Conservation (phyloP, 2,329 filamentous ascomycete species). For the Alternaria longipes region DNA sequence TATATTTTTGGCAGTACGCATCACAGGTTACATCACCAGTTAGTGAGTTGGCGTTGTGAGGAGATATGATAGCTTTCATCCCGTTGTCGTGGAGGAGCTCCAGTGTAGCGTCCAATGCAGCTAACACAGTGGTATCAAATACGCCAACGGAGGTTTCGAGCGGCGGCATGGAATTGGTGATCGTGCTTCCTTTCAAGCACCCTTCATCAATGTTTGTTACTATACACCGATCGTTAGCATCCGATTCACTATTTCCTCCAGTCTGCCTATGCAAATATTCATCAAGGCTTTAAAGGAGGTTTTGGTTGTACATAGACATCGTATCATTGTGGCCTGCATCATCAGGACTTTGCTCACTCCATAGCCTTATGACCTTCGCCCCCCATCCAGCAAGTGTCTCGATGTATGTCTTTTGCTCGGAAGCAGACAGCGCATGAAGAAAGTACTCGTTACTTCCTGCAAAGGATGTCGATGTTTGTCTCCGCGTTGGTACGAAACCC, state of each 20-base stretch:
- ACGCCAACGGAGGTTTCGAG: not conserved
- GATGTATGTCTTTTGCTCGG: not conserved
- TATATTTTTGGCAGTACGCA: not conserved
- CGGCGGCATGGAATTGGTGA: not conserved
- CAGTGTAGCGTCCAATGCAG: not conserved
- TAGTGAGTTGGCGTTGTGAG: not conserved
- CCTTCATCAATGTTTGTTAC: not conserved
- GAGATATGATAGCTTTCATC: constrained; percentile 3
- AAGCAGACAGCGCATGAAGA: not conserved
- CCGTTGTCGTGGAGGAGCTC: not conserved
- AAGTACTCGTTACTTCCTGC: constrained; percentile 3
- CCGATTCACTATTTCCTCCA: not conserved
- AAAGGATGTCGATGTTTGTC: not conserved
- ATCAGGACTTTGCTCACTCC: not conserved
- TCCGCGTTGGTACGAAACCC: not conserved
- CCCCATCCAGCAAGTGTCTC: constrained; percentile 3
- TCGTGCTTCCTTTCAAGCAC: not conserved
- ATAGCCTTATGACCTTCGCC: not conserved
- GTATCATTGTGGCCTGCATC: not conserved
- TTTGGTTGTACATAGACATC: not conserved
- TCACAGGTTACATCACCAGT: not conserved
- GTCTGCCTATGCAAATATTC: not conserved
- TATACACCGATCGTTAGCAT: not conserved
- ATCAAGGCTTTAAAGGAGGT: too few species aligned
- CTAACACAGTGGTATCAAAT: not conserved